Percentiles rank a stretch among this genome's conserved stretches.
Conservation (phyloP, 2,329 filamentous ascomycete species). For the Apiospora marii region DNA sequence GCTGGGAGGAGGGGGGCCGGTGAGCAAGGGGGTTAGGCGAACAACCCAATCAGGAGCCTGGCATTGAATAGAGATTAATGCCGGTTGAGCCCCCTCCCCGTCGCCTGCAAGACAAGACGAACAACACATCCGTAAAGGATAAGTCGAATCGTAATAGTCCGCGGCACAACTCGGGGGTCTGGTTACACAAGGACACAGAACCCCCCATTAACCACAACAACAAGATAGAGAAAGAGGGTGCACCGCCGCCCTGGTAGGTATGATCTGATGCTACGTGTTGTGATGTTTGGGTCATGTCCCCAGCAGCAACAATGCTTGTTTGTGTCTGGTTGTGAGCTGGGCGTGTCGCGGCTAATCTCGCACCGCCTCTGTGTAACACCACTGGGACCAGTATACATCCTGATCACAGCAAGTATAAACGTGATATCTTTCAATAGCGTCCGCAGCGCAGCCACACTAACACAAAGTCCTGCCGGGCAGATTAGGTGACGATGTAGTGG, state of each 20-base stretch:
- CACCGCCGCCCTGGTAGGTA: background rate
- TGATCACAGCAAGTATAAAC: background rate
- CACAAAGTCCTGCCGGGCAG: background rate
- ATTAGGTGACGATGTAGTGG: background rate
- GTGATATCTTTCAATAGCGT: background rate
- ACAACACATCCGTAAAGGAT: background rate
- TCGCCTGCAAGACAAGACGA: background rate
- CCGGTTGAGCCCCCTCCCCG: background rate
- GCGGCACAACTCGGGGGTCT: background rate
- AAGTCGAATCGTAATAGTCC: background rate
- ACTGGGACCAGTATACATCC: background rate
- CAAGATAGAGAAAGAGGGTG: background rate
- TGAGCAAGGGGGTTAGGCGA: background rate
- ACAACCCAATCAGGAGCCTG: background rate
- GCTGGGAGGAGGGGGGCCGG: background rate
- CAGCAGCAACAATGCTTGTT: background rate
- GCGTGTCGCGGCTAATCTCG: background rate
- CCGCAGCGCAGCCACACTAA: background rate
- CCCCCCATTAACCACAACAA: background rate
- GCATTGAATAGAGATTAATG: background rate
- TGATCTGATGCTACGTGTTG: background rate
- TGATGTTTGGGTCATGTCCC: background rate
- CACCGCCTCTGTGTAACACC: background rate
- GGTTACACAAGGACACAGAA: constrained; percentile 1
- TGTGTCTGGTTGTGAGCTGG: too few relatives aligned